Evolutionary conservation across 352 stramenopile species (phyloP).

Genomic region (Globisporangium splendens): DNA sequence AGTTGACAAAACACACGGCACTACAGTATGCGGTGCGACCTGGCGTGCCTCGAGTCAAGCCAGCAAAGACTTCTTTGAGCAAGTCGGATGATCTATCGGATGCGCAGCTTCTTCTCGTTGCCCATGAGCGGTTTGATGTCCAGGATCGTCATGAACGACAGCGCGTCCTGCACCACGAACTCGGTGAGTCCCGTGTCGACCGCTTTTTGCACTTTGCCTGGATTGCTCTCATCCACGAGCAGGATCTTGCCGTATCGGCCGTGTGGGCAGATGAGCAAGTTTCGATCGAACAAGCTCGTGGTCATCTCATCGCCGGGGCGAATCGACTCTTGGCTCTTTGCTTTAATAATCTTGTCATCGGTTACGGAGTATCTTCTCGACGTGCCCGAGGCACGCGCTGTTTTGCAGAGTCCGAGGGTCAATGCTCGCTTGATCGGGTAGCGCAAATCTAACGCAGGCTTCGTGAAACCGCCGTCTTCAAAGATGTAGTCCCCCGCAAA

Average conservation of each 20-base stretch:
- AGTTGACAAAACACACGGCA: no score
- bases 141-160: conserved; percentile 23
- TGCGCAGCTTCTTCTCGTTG: conserved; percentile 17
- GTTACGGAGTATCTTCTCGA: background rate
- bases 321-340: conserved; percentile 2
- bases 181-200: conserved; percentile 13
- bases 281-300: conserved; percentile 27
- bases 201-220: conserved; percentile 14
- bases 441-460: conserved; percentile 11
- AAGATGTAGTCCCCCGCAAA: conserved; percentile 36
- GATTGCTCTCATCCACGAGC: conserved; percentile 21
- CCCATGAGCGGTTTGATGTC: conserved; percentile 31
- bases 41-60: no score
- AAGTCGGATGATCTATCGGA: background rate
- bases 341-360: background rate
- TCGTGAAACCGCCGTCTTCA: conserved; percentile 21
- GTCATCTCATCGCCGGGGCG: background rate
- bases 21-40: no score
- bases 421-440: conserved; percentile 28
- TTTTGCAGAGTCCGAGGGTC: conserved; percentile 22
- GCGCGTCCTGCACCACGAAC: conserved; percentile 23
- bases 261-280: conserved; percentile 17
- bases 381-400: background rate
- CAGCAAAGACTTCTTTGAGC: no score
- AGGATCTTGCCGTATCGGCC: conserved; percentile 21